These are phyloP conservation scores for Coffea canephora DNA, from an alignment of 257 asterid genomes.

Conservation along the genomic window DNA sequence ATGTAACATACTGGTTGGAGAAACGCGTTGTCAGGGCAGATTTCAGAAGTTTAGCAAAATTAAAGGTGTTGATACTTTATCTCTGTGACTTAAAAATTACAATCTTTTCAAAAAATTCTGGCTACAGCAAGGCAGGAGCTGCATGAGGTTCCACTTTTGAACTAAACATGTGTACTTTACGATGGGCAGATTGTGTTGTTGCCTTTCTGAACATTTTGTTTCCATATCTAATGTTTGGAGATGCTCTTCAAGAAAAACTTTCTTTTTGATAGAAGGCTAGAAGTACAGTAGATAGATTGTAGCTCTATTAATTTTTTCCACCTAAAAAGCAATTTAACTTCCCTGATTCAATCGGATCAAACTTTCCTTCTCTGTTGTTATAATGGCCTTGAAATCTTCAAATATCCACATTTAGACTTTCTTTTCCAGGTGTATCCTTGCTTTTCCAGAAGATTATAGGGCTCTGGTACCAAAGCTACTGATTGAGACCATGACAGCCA, in stretches of 20 bases:
- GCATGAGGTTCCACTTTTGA: background rate
- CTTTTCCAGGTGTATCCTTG: slow-evolving; percentile 75
- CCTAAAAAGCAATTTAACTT: too few relatives aligned
- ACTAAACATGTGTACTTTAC: background rate
- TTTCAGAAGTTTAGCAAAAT: background rate
- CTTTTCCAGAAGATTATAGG: slow-evolving; percentile 91
- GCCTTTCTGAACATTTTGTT: slow-evolving; percentile 1
- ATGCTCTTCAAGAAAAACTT: background rate
- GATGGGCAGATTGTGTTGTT: background rate
- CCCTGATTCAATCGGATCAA: background rate
- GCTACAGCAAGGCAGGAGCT: background rate
- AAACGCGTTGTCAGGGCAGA: background rate
- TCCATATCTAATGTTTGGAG: background rate
- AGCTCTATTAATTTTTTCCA: background rate
- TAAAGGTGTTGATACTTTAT: background rate
- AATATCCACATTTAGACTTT: slow-evolving; percentile 4
- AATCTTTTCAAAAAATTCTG: background rate
- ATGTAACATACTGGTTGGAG: background rate
- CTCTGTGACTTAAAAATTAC: background rate
- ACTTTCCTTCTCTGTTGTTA: background rate
- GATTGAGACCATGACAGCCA: slow-evolving; percentile 69
- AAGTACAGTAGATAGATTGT: background rate
- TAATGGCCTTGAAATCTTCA: background rate
- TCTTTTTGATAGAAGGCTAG: background rate
- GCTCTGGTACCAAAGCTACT: slow-evolving; percentile 80